These are phyloP conservation scores for Fusarium penzigii DNA, from an alignment of 2,329 filamentous ascomycete genomes.

Conservation along the genomic window DNA sequence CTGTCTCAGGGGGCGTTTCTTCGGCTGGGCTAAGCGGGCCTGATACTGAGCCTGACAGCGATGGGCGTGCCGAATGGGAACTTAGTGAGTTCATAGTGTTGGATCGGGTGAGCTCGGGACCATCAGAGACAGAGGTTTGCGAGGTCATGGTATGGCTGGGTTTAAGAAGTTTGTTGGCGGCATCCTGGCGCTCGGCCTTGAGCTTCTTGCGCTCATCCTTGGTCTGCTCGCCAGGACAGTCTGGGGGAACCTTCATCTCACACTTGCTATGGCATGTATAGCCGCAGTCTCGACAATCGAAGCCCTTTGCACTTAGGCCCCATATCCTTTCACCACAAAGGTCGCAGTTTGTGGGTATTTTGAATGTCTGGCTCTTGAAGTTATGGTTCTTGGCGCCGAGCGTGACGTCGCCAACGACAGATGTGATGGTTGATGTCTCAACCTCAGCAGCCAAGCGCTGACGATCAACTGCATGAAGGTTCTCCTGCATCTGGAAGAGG, in stretches of 20 bases:
- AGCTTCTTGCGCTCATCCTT: constrained; percentile 97
- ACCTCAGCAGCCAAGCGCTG: constrained; percentile 86
- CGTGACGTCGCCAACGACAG: constrained; percentile 87
- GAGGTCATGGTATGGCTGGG: constrained; percentile 42
- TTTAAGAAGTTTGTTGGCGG: constrained; percentile 63
- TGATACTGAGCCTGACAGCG: constrained; percentile 63
- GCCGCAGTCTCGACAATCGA: constrained; percentile 93
- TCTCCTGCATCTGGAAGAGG: constrained; percentile 83
- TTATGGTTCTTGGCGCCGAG: constrained; percentile 93
- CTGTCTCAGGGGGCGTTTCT: constrained; percentile 40
- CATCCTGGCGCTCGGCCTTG: constrained; percentile 81
- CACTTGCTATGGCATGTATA: constrained; percentile 99
- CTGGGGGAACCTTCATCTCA: constrained; percentile 96
- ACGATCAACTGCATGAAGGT: constrained; percentile 80
- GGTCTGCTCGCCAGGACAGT: constrained; percentile 88
- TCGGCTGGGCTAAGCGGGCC: constrained; percentile 51
- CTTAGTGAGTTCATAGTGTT: constrained; percentile 91
- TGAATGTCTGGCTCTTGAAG: constrained; percentile 98
- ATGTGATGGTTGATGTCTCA: constrained; percentile 90
- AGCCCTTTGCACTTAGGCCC: constrained; percentile 94
- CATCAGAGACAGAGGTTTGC: constrained; percentile 60
- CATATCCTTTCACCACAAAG: constrained; percentile 95
- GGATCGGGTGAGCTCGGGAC: constrained; percentile 70
- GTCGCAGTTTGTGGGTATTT: constrained; percentile 98
- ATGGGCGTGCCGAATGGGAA: constrained; percentile 78